Base-by-base conservation (phyloP, 2,329 filamentous ascomycete species). In the Fusarium gaditjirri region DNA sequence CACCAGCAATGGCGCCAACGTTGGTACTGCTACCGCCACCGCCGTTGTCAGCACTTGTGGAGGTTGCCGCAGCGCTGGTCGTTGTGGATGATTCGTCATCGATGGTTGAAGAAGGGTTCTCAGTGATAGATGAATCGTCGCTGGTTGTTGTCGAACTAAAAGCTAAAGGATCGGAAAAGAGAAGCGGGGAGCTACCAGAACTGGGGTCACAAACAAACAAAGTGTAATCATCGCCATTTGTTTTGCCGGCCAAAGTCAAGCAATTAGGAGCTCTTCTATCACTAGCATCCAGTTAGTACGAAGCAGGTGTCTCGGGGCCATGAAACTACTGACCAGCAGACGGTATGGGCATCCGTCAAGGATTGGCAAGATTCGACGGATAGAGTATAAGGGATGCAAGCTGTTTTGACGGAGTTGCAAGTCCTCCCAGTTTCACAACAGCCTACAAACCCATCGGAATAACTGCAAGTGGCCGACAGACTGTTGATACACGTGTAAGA, bases 1-100 rank as follows among this genome's bases (percentile, higher is more conserved):
- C 85, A 16, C 85, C 85, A 12, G 78, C 84, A 46, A 87, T 86
- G 21, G 84, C 80, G 9, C 83, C 85, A 16, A 82, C 75, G 55
- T 79, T 78, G 11, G 79, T 75, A 54, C 79, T 78, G 17, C 78
- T 75, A 2, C 62, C 61, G 50, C 33, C 47, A 44, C 36, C 49
- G 5, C 47, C 43, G 42, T 81, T 81, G 10, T 76, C 77, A 44
- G 83, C 75, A 13, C 78, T 52, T 21, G 62, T 42, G 14, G 63
- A 57, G 14, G 68, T 23, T 23, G 62, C 47, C 17, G 64, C 60
- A 57, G 19, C 71, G 64, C 31, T 39, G 2, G 67, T 67, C 5
- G 62, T 29, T 42, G 71, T 71, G 5, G 68, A 29, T 29, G 46
- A 56, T 27, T 41, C 49, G 8, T 54, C 56, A 3, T 67, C 19